Evolutionary conservation across 257 asterid species (phyloP).

Genomic region (Capsicum baccatum): DNA sequence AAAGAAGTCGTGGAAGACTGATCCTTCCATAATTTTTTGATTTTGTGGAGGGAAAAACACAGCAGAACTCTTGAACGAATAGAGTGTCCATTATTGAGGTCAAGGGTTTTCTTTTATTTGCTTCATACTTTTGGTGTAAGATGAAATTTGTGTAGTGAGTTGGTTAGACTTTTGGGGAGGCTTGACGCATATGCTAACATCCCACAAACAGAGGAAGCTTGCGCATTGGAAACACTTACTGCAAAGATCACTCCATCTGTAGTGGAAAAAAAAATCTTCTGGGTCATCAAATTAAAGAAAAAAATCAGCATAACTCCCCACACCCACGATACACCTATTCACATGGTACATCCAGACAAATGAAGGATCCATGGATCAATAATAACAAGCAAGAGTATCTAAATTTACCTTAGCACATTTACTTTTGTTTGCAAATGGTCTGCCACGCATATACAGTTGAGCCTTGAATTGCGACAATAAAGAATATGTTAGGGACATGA

Average conservation of each 20-base stretch:
- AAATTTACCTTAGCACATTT: background rate
- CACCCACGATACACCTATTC: background rate
- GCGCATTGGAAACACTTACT: background rate
- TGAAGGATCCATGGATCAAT: background rate
- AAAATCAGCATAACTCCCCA: background rate
- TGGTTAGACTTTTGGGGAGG: background rate
- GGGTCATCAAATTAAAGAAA: background rate
- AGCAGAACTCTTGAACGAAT: background rate
- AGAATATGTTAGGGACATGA: background rate
- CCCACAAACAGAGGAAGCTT: background rate
- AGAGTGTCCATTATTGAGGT: background rate
- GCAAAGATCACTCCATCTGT: background rate
- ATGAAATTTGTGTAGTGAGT: slow-evolving; percentile 1
- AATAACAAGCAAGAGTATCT: background rate
- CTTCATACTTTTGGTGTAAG: background rate
- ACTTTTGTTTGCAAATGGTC: background rate
- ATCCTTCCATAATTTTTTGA: background rate
- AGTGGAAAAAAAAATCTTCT: background rate
- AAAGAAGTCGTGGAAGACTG: background rate
- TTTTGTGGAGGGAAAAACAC: background rate
- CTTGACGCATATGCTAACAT: background rate
- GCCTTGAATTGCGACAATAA: slow-evolving; percentile 13
- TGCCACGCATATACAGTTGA: slow-evolving; percentile 2
- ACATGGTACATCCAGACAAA: slow-evolving; percentile 10
- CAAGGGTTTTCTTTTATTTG: background rate